Evolutionary conservation across 805 yeast species (phyloP).

Genomic region (Zygoascus biomembranicola): DNA sequence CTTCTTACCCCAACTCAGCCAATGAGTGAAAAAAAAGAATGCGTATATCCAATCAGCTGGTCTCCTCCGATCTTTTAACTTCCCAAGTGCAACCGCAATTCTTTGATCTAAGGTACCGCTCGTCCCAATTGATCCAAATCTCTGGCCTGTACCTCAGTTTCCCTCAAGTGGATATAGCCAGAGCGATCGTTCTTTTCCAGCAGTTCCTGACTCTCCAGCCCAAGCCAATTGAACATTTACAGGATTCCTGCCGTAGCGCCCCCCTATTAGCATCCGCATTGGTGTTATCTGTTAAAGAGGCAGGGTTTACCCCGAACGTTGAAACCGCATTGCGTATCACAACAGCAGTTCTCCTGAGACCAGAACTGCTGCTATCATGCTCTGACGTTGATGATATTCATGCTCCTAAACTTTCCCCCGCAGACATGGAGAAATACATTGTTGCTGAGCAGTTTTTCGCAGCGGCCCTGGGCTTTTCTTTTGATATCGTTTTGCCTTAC

Average conservation of each 20-base stretch:
- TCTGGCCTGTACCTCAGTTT: slow-evolving; percentile 5
- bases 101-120: background rate
- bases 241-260: background rate
- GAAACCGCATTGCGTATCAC: background rate
- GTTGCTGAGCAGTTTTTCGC: background rate
- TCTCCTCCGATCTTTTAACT: background rate
- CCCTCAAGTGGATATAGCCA: slow-evolving; percentile 2
- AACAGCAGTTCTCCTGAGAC: background rate
- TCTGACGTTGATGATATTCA: background rate
- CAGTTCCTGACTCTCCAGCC: slow-evolving; percentile 1
- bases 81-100: background rate
- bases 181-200: slow-evolving; percentile 9
- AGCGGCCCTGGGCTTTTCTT: slow-evolving; percentile 7
- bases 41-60: background rate
- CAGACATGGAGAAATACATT: background rate
- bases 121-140: slow-evolving; percentile 4
- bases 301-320: background rate
- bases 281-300: background rate
- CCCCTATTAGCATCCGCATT: background rate
- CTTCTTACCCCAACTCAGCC: no score
- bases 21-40: background rate
- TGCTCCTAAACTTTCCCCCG: background rate
- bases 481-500: slow-evolving; percentile 9
- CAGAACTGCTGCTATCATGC: background rate
- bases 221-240: background rate